Percentiles rank a stretch among this genome's conserved stretches.
Evolutionary conservation across 2,329 filamentous ascomycete species (phyloP).

Genomic region (Phialophora chinensis): DNA sequence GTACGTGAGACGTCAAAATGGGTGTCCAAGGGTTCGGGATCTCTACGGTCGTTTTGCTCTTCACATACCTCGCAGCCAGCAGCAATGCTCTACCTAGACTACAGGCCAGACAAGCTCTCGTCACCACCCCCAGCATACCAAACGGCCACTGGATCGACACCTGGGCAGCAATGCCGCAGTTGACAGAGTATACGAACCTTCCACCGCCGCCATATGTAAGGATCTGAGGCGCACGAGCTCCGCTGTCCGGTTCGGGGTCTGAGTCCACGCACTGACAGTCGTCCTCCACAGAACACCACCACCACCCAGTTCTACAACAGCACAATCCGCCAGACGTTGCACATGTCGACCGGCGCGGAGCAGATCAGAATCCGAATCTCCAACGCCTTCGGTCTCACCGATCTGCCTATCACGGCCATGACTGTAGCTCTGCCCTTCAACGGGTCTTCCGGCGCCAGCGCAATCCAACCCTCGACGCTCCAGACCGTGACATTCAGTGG

Average conservation of each 20-base stretch:
- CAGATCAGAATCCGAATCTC: slow-evolving; percentile 68
- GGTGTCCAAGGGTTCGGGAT: neutral
- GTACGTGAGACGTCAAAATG: neutral
- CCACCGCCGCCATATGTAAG: slow-evolving; percentile 65
- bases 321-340: slow-evolving; percentile 70
- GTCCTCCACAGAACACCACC: slow-evolving; percentile 55
- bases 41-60: neutral
- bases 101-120: slow-evolving; percentile 9
- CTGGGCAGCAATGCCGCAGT: slow-evolving; percentile 71
- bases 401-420: slow-evolving; percentile 65
- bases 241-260: neutral
- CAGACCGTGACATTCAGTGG: slow-evolving; percentile 65
- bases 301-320: slow-evolving; percentile 64
- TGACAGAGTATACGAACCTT: slow-evolving; percentile 67
- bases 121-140: slow-evolving; percentile 23
- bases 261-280: neutral
- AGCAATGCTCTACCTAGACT: slow-evolving; percentile 19
- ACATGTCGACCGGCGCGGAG: slow-evolving; percentile 62
- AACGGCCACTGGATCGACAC: slow-evolving; percentile 64
- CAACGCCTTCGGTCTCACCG: slow-evolving; percentile 67
- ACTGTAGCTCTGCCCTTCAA: slow-evolving; percentile 63
- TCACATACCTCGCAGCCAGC: slow-evolving; percentile 5
- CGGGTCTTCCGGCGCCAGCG: slow-evolving; percentile 59
- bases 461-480: slow-evolving; percentile 60
- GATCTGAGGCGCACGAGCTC: neutral